Conservation (phyloP, 2,329 filamentous ascomycete species). For the Lasiodiplodia citricola region DNA sequence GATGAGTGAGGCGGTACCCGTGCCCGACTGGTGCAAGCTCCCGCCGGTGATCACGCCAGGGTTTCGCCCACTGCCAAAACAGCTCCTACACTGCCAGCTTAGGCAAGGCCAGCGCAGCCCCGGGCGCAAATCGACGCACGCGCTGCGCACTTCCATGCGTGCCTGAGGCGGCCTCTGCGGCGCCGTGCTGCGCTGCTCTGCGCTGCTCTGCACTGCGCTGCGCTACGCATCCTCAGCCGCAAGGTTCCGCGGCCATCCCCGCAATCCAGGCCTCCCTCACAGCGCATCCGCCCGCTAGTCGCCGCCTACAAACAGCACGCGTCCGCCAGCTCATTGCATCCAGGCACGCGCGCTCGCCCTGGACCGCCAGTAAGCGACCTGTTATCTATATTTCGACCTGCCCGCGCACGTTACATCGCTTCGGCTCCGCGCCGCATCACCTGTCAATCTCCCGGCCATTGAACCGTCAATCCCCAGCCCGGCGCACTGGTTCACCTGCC, state of each 20-base stretch:
- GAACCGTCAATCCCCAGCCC: not conserved
- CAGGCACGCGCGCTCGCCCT: not conserved
- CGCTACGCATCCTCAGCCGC: not conserved
- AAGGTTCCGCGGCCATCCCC: conserved; percentile 1
- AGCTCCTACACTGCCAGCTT: not conserved
- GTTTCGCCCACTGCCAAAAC: not conserved
- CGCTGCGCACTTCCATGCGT: not conserved
- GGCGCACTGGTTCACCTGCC: not conserved
- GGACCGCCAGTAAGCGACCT: not conserved
- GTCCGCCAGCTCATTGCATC: not conserved
- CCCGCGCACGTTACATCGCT: not conserved
- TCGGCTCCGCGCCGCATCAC: not conserved
- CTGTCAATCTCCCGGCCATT: not conserved
- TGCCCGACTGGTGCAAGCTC: conserved; percentile 8
- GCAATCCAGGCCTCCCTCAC: not conserved
- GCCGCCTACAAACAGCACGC: not conserved
- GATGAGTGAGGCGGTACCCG: conserved; percentile 1
- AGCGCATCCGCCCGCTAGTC: not conserved
- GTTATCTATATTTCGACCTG: not conserved
- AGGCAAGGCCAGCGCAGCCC: not conserved
- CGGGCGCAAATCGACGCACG: not conserved
- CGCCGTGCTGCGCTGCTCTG: not conserved
- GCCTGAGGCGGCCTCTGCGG: not conserved
- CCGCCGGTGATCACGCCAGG: conserved; percentile 9
- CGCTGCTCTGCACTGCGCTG: not conserved